Evolutionary conservation across 2,329 filamentous ascomycete genomes (phyloP).

Genomic region (Talaromyces sp.): DNA sequence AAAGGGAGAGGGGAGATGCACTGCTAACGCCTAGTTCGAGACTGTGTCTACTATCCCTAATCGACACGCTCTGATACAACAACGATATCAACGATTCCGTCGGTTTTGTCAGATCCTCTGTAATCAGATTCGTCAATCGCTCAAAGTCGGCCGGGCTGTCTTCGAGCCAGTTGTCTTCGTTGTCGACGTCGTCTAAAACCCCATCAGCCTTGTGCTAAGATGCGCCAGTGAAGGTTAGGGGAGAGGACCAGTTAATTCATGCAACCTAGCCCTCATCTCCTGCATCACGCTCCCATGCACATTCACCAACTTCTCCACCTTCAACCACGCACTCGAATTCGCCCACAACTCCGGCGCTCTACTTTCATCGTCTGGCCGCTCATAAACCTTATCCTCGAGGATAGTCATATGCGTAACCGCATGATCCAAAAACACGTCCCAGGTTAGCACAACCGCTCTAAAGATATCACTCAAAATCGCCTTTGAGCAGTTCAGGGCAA

Average conservation of each 20-base stretch:
- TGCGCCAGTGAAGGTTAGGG: background rate
- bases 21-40: conserved; percentile 51
- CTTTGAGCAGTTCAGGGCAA: conserved; percentile 52
- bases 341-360: conserved; percentile 54
- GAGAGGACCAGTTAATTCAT: conserved; percentile 38
- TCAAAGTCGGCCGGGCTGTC: conserved; percentile 44
- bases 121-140: conserved; percentile 48
- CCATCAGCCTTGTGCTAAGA: background rate
- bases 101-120: conserved; percentile 53
- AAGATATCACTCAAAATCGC: conserved; percentile 53
- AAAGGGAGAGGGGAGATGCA: conserved; percentile 33
- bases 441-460: conserved; percentile 46
- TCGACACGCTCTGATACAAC: conserved; percentile 56
- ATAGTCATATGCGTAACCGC: conserved; percentile 52
- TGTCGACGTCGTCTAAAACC: conserved; percentile 26
- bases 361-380: conserved; percentile 54
- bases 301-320: conserved; percentile 53
- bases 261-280: conserved; percentile 46
- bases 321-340: conserved; percentile 53
- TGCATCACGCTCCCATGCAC: conserved; percentile 50
- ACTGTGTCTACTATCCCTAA: conserved; percentile 52
- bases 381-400: conserved; percentile 54
- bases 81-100: conserved; percentile 51
- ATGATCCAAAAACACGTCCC: conserved; percentile 48
- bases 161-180: conserved; percentile 43